Conservation (phyloP, 2,329 filamentous ascomycete genomes). For the Verticillium nonalfalfae region DNA sequence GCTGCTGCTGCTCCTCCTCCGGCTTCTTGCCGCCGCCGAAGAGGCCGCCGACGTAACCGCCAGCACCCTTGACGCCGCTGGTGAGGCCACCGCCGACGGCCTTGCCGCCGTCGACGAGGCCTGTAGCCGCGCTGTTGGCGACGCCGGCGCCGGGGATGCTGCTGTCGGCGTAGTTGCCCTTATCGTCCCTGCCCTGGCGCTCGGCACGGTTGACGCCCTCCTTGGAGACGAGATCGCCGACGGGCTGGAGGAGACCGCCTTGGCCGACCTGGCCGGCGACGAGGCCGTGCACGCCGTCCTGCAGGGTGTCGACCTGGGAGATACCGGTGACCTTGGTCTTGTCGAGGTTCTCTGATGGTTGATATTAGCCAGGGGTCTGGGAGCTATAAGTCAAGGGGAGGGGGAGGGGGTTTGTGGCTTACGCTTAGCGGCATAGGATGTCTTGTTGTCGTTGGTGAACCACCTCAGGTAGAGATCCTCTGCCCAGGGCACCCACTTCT, state of each 20-base stretch:
- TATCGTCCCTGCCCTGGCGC: conserved; percentile 56
- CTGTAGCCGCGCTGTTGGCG: conserved; percentile 17
- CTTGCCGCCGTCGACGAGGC: conserved; percentile 23
- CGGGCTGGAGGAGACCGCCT: conserved; percentile 58
- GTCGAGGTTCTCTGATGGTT: conserved; percentile 52
- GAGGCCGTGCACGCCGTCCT: conserved; percentile 60
- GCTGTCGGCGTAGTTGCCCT: conserved; percentile 37
- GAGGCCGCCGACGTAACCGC: conserved; percentile 23
- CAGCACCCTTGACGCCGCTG: conserved; percentile 21
- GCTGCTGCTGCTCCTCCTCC: background rate
- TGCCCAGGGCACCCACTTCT: conserved; percentile 70
- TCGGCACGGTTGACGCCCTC: conserved; percentile 62
- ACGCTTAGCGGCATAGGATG: conserved; percentile 65
- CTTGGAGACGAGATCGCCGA: conserved; percentile 55
- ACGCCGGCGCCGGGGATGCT: conserved; percentile 21
- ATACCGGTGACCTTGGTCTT: conserved; percentile 66
- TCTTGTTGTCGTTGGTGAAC: conserved; percentile 74
- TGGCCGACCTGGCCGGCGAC: conserved; percentile 60
- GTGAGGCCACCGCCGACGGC: conserved; percentile 16
- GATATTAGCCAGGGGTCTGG: background rate
- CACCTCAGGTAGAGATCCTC: conserved; percentile 67
- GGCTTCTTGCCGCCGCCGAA: conserved; percentile 23
- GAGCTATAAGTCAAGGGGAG: background rate
- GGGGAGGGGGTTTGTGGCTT: conserved; percentile 12
- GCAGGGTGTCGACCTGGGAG: conserved; percentile 59